Conservation (phyloP, 345 rosid genomes). For the Durio zibethinus region DNA sequence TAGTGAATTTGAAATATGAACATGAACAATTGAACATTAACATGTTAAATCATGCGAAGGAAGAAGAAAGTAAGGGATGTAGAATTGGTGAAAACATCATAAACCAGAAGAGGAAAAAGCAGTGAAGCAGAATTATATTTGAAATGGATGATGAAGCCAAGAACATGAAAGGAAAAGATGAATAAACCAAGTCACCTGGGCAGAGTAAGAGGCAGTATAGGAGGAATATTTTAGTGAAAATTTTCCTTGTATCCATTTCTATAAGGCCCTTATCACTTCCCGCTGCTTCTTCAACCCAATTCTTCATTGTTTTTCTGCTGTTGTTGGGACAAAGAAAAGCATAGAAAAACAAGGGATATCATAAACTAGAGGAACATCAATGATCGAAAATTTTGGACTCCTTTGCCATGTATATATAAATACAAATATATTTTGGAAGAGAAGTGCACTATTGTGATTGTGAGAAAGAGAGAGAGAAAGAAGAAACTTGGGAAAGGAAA, state of each 20-base stretch:
- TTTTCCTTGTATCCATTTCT: conserved; percentile 27
- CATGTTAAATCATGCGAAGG: not conserved
- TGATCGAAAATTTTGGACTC: conserved; percentile 13
- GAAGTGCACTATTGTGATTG: not conserved
- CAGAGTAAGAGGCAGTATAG: conserved; percentile 21
- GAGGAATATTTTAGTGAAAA: conserved; percentile 16
- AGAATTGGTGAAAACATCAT: not conserved
- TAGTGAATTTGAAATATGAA: too few relatives aligned
- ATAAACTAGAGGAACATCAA: conserved; percentile 17
- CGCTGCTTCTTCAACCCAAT: not conserved
- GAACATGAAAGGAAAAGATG: not conserved
- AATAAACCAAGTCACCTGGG: conserved; percentile 34
- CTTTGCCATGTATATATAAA: conserved; percentile 6
- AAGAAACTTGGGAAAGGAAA: not conserved
- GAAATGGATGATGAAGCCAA: not conserved
- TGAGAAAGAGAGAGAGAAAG: conserved; percentile 1
- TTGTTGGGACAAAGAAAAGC: conserved; percentile 13
- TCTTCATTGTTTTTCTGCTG: conserved; percentile 5
- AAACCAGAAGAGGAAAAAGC: not conserved
- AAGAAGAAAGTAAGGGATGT: not conserved
- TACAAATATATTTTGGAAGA: not conserved
- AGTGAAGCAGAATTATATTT: not conserved
- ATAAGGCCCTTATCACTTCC: not conserved
- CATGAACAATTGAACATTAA: not conserved
- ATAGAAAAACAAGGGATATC: conserved; percentile 13